A percentile compares a stretch with the other conserved stretches of the same genome.
Evolutionary conservation across 768 basidiomycete genomes (phyloP).

Genomic region (Mycena indigotica): DNA sequence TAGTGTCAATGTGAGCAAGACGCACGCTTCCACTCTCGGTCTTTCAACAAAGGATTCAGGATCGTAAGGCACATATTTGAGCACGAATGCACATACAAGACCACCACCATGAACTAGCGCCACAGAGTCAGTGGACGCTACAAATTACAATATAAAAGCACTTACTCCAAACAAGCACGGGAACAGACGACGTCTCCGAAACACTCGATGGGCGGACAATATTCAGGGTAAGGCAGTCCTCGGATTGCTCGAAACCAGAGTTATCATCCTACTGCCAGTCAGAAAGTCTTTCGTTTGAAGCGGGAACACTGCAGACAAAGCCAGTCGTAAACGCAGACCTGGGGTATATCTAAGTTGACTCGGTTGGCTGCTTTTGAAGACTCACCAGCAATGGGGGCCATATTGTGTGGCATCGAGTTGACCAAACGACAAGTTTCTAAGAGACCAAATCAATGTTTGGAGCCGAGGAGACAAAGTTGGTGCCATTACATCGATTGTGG

Average conservation of each 20-base stretch:
- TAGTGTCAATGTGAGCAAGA: background rate
- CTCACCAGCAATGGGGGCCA: background rate
- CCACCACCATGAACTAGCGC: constrained; percentile 1
- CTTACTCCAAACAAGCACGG: constrained; percentile 1
- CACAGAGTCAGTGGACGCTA: background rate
- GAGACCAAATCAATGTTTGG: background rate
- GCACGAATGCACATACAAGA: background rate
- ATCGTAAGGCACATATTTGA: background rate
- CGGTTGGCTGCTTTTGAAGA: too few species aligned
- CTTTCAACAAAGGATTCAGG: background rate
- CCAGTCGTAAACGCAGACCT: background rate
- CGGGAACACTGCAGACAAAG: background rate
- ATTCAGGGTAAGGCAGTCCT: constrained; percentile 3
- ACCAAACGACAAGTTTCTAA: background rate
- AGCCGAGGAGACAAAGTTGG: background rate
- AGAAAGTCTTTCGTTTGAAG: too few species aligned
- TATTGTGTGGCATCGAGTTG: background rate
- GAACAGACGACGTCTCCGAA: background rate
- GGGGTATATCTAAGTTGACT: too few species aligned
- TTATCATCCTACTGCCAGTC: background rate
- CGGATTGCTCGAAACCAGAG: background rate
- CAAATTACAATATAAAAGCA: background rate
- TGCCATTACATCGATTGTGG: constrained; percentile 9
- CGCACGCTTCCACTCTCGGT: constrained; percentile 1
- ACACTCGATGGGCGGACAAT: background rate